Percentiles rank a stretch among this genome's conserved stretches.
These are phyloP conservation scores for Agrostemma githago DNA, from an alignment of 148 eudicot genomes.

Conservation along the genomic window DNA sequence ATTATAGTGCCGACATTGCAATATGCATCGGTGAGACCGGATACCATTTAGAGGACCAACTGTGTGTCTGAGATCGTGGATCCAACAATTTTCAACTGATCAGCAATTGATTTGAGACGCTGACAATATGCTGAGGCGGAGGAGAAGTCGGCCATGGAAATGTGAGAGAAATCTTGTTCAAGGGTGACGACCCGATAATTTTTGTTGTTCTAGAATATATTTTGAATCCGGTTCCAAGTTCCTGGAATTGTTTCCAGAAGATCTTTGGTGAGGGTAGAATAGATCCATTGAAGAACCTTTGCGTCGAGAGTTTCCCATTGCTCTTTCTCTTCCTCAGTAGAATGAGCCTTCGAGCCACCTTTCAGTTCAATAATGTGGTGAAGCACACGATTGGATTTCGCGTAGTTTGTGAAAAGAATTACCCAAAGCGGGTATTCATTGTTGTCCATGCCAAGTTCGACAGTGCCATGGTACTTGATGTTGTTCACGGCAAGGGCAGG, in stretches of 20 bases:
- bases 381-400: no score
- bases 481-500: no score
- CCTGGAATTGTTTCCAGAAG: neutral
- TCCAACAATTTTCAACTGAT: neutral
- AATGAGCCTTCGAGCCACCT: no score
- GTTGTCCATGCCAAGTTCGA: neutral
- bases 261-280: no score
- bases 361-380: no score
- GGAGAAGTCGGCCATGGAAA: neutral
- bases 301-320: no score
- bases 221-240: neutral
- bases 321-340: no score
- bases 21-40: neutral
- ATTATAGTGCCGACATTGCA: neutral
- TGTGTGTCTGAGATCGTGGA: neutral
- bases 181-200: neutral
- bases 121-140: conserved; percentile 3
- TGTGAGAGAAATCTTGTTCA: no score
- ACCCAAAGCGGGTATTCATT: neutral
- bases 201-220: neutral
- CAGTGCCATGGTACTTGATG: no score
- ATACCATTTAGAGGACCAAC: neutral
- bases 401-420: neutral
- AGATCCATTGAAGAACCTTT: no score
- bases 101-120: neutral